phyloP scores from a whole-genome alignment of 139 green algal genomes.

The Chlamydomonas sphaeroides region DNA sequence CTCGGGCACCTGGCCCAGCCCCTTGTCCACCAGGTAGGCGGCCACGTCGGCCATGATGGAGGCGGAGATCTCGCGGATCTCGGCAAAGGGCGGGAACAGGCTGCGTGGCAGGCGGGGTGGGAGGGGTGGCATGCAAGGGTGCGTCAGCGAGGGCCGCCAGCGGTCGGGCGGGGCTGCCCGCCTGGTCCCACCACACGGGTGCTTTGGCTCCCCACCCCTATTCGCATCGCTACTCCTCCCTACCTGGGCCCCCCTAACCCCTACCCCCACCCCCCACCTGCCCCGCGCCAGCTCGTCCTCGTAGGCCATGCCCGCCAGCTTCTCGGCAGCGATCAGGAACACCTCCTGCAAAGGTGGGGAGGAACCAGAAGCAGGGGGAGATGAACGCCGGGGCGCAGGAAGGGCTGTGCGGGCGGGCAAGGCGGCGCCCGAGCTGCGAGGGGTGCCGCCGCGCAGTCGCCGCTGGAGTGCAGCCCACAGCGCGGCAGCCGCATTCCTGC shows the following conservation, averaged over 20 bases:
- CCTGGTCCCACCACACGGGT: too few species aligned
- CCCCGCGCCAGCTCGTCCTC: constrained; percentile 18
- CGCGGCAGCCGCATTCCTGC: background rate
- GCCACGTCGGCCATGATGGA: constrained; percentile 41
- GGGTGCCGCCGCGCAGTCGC: too few species aligned
- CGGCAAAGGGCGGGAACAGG: constrained; percentile 63
- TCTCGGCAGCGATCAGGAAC: constrained; percentile 79
- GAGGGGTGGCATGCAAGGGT: too few species aligned
- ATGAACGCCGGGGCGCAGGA: background rate
- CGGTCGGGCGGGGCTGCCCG: too few species aligned
- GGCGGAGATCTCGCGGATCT: constrained; percentile 48
- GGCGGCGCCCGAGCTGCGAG: too few species aligned
- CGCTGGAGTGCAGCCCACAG: too few species aligned
- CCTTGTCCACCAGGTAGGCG: constrained; percentile 23
- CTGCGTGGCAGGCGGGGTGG: background rate
- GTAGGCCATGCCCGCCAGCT: constrained; percentile 56
- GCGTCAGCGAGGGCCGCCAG: too few species aligned
- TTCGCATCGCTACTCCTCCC: too few species aligned
- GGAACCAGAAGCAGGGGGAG: background rate
- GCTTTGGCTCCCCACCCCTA: too few species aligned
- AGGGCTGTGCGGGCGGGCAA: too few species aligned
- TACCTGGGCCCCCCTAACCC: too few species aligned
- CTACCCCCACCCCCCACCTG: background rate
- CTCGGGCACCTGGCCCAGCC: constrained; percentile 12
- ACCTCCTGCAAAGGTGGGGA: constrained; percentile 43